Conservation (phyloP, 495 filamentous ascomycete genomes). For the Aspergillus ellipticus region DNA sequence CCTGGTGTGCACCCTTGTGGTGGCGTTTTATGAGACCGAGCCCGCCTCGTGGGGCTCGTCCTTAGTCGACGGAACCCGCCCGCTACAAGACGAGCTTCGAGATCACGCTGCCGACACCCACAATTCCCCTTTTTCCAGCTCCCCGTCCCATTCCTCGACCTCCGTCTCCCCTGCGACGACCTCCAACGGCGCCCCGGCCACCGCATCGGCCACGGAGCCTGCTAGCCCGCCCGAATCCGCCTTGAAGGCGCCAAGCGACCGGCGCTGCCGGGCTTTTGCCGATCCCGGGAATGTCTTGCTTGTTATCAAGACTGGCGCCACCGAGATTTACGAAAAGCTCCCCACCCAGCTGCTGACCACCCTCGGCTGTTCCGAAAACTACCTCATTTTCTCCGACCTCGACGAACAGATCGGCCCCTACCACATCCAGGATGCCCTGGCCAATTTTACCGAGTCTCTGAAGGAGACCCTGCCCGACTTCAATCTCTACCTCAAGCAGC, state of each 20-base stretch:
- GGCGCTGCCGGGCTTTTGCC: slow-evolving; percentile 12
- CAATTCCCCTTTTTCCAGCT: background rate
- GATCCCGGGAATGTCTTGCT: slow-evolving; percentile 14
- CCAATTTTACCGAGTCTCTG: slow-evolving; percentile 35
- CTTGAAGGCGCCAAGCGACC: slow-evolving; percentile 2
- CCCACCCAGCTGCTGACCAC: slow-evolving; percentile 54
- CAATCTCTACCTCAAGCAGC: slow-evolving; percentile 48
- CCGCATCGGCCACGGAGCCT: too few relatives aligned
- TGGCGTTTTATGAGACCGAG: slow-evolving; percentile 3
- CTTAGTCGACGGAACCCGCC: background rate
- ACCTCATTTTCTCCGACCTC: slow-evolving; percentile 57
- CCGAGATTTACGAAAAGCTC: slow-evolving; percentile 48
- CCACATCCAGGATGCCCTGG: slow-evolving; percentile 50
- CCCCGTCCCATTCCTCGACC: too few relatives aligned
- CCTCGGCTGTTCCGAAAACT: slow-evolving; percentile 47
- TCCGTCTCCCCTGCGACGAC: too few relatives aligned
- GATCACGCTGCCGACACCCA: background rate
- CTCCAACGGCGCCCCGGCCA: too few relatives aligned
- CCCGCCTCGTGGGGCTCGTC: slow-evolving; percentile 7
- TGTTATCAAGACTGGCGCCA: slow-evolving; percentile 56
- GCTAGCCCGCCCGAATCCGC: too few relatives aligned
- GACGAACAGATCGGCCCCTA: slow-evolving; percentile 47
- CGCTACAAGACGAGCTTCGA: background rate
- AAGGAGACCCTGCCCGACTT: slow-evolving; percentile 43
- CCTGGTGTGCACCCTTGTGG: slow-evolving; percentile 5